Evolutionary conservation across 225 moss, liverwort and hornwort species (phyloP).

Genomic region (Neckera pumila): DNA sequence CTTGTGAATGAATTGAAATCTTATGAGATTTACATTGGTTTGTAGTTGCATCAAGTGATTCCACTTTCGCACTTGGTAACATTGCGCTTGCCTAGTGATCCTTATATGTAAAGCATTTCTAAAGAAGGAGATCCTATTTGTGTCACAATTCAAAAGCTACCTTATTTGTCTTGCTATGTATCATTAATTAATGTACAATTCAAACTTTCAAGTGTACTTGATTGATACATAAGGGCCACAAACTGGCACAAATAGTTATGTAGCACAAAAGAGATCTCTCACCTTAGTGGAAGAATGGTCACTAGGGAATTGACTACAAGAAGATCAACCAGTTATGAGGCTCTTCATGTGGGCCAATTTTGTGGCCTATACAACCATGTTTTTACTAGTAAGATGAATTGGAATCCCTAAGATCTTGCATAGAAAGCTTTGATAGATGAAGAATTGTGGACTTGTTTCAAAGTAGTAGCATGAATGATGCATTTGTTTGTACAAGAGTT

Average conservation of each 20-base stretch:
- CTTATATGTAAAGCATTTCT: accelerated
- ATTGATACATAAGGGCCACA: background rate
- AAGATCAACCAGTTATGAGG: background rate
- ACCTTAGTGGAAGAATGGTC: background rate
- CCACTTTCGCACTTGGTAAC: accelerated
- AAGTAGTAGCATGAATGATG: background rate
- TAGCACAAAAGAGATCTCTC: background rate
- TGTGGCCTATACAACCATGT: background rate
- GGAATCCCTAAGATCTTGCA: background rate
- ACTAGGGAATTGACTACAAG: background rate
- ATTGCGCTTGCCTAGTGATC: accelerated
- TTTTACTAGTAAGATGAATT: background rate
- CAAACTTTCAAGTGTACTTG: background rate
- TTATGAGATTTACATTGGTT: background rate
- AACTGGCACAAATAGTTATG: background rate
- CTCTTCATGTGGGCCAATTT: background rate
- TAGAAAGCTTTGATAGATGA: background rate
- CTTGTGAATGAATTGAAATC: background rate
- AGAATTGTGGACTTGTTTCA: background rate
- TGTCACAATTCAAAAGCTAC: background rate
- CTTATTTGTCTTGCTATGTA: background rate
- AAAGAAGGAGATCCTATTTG: background rate
- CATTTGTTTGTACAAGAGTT: background rate
- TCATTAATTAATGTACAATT: background rate
- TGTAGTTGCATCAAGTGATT: background rate